These are phyloP conservation scores for Lachnellula subtilissima DNA, from an alignment of 2,329 filamentous ascomycete species.

Conservation along the genomic window DNA sequence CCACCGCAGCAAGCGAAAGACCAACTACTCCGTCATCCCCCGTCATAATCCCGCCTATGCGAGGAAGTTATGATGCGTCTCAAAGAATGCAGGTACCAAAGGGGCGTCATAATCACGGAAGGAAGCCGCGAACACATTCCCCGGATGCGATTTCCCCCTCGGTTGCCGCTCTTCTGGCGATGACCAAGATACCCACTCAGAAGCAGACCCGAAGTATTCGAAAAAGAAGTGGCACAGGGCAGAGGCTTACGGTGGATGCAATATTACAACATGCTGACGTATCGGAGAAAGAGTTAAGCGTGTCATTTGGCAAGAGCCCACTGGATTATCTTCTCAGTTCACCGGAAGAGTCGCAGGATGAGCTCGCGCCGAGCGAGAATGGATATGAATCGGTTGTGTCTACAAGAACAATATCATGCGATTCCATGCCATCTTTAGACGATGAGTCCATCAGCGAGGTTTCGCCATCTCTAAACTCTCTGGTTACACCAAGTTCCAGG, in stretches of 20 bases:
- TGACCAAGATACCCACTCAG: slow-evolving; percentile 54
- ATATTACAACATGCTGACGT: slow-evolving; percentile 50
- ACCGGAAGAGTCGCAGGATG: slow-evolving; percentile 52
- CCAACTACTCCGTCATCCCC: slow-evolving; percentile 26
- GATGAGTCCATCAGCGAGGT: slow-evolving; percentile 45
- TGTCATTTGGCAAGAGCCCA: slow-evolving; percentile 49
- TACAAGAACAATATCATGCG: slow-evolving; percentile 52
- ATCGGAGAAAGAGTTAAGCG: slow-evolving; percentile 49
- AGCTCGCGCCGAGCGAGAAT: slow-evolving; percentile 45
- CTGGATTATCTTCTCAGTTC: slow-evolving; percentile 56
- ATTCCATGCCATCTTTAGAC: slow-evolving; percentile 55
- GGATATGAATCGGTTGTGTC: slow-evolving; percentile 49
- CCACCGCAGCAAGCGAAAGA: not conserved
- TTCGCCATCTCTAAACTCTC: slow-evolving; percentile 25
- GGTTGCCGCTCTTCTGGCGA: slow-evolving; percentile 55
- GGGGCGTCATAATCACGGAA: slow-evolving; percentile 13
- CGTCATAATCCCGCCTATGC: slow-evolving; percentile 27
- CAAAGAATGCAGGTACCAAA: slow-evolving; percentile 21
- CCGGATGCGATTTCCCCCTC: slow-evolving; percentile 54
- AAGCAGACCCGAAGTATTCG: slow-evolving; percentile 27
- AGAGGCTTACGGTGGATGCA: slow-evolving; percentile 50
- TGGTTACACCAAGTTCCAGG: slow-evolving; percentile 30
- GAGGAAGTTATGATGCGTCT: slow-evolving; percentile 19
- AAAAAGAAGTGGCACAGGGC: slow-evolving; percentile 16
- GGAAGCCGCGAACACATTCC: slow-evolving; percentile 39